A percentile compares a stretch with the other conserved stretches of the same genome.
Evolutionary conservation across 2,329 filamentous ascomycete genomes (phyloP).

Genomic region (Botryotinia narcissicola): DNA sequence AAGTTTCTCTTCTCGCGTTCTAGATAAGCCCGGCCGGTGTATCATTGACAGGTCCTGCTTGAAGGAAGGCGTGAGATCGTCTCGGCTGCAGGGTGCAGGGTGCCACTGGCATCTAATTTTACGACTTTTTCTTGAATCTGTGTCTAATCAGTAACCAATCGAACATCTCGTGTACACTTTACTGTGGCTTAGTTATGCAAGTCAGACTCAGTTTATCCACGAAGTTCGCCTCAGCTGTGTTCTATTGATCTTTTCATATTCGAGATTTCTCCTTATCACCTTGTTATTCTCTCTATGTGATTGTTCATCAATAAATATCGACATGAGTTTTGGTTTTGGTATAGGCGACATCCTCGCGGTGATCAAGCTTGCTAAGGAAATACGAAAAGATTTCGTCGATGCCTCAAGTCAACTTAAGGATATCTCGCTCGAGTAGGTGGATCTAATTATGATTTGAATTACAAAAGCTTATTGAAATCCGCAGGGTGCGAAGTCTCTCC

Average conservation of each 20-base stretch:
- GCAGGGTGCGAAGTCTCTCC: slow-evolving; percentile 21
- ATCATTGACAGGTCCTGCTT: too few species aligned
- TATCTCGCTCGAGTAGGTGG: slow-evolving; percentile 16
- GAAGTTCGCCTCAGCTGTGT: too few species aligned
- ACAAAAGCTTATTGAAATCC: background rate
- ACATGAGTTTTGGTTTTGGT: slow-evolving; percentile 39
- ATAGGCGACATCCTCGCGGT: slow-evolving; percentile 36
- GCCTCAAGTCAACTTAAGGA: slow-evolving; percentile 35
- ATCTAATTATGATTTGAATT: background rate
- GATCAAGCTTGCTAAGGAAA: slow-evolving; percentile 33
- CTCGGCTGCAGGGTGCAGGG: too few species aligned
- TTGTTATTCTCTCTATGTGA: background rate
- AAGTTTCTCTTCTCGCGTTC: background rate
- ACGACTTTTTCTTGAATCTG: too few species aligned
- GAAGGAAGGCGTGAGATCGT: too few species aligned
- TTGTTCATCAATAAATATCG: background rate
- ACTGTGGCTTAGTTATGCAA: background rate
- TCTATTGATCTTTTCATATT: background rate
- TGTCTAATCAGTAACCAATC: too few species aligned
- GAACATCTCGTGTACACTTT: background rate
- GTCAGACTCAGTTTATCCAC: background rate
- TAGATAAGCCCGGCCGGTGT: too few species aligned
- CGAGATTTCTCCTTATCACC: background rate
- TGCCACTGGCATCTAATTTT: too few species aligned
- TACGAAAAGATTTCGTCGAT: slow-evolving; percentile 33